These are phyloP conservation scores for Aaosphaeria arxii DNA, from an alignment of 2,329 filamentous ascomycete genomes.

Conservation along the genomic window DNA sequence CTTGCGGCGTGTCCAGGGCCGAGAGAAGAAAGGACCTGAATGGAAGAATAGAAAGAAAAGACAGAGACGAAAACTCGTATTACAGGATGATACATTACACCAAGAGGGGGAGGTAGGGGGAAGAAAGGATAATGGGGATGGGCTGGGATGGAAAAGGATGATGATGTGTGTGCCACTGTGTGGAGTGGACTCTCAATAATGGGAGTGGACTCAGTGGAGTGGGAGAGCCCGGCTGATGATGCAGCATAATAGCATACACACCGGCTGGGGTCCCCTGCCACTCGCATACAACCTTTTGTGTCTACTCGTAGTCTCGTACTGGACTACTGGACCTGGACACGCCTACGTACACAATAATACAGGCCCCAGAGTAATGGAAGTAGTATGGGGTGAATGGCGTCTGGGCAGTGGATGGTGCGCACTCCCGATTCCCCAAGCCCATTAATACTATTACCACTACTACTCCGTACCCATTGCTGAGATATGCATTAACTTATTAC, in stretches of 20 bases:
- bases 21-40: constrained; percentile 25
- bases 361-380: constrained; percentile 5
- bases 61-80: too few relatives aligned
- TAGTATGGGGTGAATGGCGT: constrained; percentile 40
- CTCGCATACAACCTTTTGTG: too few relatives aligned
- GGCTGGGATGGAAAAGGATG: too few relatives aligned
- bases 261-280: constrained; percentile 22
- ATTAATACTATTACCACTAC: constrained; percentile 28
- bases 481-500: background rate
- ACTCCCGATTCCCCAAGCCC: constrained; percentile 12
- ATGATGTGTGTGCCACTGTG: too few relatives aligned
- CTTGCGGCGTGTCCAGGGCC: constrained; percentile 12
- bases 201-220: too few relatives aligned
- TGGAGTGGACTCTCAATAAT: too few relatives aligned
- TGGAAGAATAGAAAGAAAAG: constrained; percentile 7
- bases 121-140: too few relatives aligned
- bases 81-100: too few relatives aligned
- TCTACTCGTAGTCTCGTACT: too few relatives aligned
- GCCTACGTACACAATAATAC: too few relatives aligned
- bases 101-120: too few relatives aligned
- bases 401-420: constrained; percentile 17
- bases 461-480: background rate
- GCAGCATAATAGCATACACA: constrained; percentile 21
- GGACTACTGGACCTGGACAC: too few relatives aligned
- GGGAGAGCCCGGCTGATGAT: constrained; percentile 31